Conservation (phyloP, 2,329 filamentous ascomycete genomes). For the Arthrobotrys megalospora region DNA sequence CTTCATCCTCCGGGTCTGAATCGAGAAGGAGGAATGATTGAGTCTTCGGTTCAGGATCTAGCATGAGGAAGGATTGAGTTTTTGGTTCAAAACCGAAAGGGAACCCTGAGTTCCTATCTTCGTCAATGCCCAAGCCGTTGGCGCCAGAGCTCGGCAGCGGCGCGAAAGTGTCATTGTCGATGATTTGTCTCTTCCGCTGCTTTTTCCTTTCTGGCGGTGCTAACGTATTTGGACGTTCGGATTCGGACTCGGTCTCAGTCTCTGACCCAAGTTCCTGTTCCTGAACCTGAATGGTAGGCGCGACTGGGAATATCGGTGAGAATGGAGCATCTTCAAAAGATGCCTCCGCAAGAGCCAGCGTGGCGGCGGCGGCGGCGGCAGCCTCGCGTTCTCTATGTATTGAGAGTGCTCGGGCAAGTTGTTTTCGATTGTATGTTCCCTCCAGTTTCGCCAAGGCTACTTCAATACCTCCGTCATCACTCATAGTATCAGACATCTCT, state of each 20-base stretch:
- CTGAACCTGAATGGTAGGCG: slow-evolving; percentile 43
- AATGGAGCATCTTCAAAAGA: slow-evolving; percentile 24
- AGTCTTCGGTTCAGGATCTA: slow-evolving; percentile 41
- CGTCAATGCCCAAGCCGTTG: slow-evolving; percentile 46
- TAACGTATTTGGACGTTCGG: slow-evolving; percentile 36
- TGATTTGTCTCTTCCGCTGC: slow-evolving; percentile 52
- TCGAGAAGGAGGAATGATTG: slow-evolving; percentile 53
- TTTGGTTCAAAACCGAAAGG: slow-evolving; percentile 46
- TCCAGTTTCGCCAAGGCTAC: slow-evolving; percentile 93
- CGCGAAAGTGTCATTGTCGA: slow-evolving; percentile 52
- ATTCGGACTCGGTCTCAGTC: slow-evolving; percentile 36
- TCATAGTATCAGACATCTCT: slow-evolving; percentile 84
- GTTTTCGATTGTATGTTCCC: slow-evolving; percentile 80
- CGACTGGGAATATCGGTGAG: slow-evolving; percentile 13
- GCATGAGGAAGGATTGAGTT: slow-evolving; percentile 47
- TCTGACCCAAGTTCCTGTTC: slow-evolving; percentile 47
- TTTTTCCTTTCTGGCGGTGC: slow-evolving; percentile 57
- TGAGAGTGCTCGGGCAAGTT: slow-evolving; percentile 51
- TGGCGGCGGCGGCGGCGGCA: slow-evolving; percentile 8
- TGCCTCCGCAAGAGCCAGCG: slow-evolving; percentile 16
- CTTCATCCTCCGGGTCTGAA: slow-evolving; percentile 38
- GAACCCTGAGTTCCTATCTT: slow-evolving; percentile 46
- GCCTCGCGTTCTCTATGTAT: slow-evolving; percentile 56
- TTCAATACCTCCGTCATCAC: slow-evolving; percentile 88
- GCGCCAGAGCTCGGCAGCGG: slow-evolving; percentile 52